Evolutionary conservation across 2,329 filamentous ascomycete genomes (phyloP).

Genomic region (Cladosporium oxysporum): DNA sequence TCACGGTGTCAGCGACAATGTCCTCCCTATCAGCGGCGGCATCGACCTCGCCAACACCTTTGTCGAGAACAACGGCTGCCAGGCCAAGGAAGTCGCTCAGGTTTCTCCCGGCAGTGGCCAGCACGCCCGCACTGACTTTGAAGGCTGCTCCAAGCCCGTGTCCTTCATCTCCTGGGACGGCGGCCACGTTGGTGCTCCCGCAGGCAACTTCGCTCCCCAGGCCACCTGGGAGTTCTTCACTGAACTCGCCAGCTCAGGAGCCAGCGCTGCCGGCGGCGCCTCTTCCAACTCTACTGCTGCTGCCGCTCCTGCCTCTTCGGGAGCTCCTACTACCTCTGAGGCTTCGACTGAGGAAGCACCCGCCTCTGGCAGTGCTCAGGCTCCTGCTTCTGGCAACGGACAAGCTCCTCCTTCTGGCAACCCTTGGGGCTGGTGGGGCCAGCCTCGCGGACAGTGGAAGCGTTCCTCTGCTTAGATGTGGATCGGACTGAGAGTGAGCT

Average conservation of each 20-base stretch:
- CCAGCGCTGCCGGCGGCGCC: not conserved
- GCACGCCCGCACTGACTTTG: slow-evolving; percentile 12
- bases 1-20: slow-evolving; percentile 17
- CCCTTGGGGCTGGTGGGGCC: not conserved
- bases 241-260: not conserved
- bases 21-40: slow-evolving; percentile 17
- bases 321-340: not conserved
- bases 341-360: not conserved
- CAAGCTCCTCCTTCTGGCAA: not conserved
- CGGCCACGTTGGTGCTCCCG: slow-evolving; percentile 12
- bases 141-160: slow-evolving; percentile 16
- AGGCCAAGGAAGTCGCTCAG: slow-evolving; percentile 8
- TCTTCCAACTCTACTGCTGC: slow-evolving; percentile 14
- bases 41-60: slow-evolving; percentile 14
- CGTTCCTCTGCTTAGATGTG: not conserved
- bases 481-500: not conserved
- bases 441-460: slow-evolving; percentile 6
- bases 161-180: slow-evolving; percentile 20
- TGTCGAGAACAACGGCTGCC: slow-evolving; percentile 18
- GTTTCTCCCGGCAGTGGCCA: slow-evolving; percentile 11
- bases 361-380: not conserved
- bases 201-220: slow-evolving; percentile 10
- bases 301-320: not conserved
- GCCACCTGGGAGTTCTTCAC: slow-evolving; percentile 20
- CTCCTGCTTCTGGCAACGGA: not conserved